Base-by-base conservation (phyloP, 495 filamentous ascomycete genomes). In the Penicillium subrubescens region DNA sequence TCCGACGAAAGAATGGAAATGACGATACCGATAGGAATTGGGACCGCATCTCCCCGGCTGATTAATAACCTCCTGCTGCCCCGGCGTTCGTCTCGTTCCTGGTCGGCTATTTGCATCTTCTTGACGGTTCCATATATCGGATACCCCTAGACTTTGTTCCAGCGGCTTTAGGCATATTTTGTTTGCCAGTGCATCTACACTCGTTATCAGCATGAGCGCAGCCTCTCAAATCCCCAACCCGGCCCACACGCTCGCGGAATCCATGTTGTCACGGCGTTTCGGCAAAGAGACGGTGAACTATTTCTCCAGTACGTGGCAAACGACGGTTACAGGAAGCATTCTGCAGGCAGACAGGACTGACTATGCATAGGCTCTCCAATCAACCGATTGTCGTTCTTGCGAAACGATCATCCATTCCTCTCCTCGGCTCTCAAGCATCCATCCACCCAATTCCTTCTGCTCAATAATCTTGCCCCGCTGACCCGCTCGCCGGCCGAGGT, bases 271-370 rank as follows among this genome's bases (percentile, higher is more conserved):
- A 48, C 84, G 89, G 53, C 95, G 91, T 63, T 97, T 97, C 76
- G 95, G 95, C 69, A 89, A 83, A 67, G 95, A 98, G 79, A 87
- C 92, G 14, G 88, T 90, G 67, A 98, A 99, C 80, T 99, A 98
- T 84, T 98, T 97, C 81, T 90, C 92, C 62, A 92, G 93, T 84
- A 77, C 44, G 73, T 53, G 37, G 37, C 5, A 5, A 15, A 41
- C 12, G 37, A 5, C 12, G 15, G 37, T 41, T 41, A 12, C 37
- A 17, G 2, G 4, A 14, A 41, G 15, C 3, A 51, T 25, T 6
- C 3, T 15, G 3, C 12, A 51, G 8, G 6, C 15, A 11, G 10
- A 15, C 10, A 43, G 37, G 31, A 33, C 53, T 69, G 68, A 75
- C 48, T 62, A n/a, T 8, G 41, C 23, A 31, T 11, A 90, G 89